Evolutionary conservation across 2,329 filamentous ascomycete species (phyloP).

Genomic region (Talaromyces islandicus): DNA sequence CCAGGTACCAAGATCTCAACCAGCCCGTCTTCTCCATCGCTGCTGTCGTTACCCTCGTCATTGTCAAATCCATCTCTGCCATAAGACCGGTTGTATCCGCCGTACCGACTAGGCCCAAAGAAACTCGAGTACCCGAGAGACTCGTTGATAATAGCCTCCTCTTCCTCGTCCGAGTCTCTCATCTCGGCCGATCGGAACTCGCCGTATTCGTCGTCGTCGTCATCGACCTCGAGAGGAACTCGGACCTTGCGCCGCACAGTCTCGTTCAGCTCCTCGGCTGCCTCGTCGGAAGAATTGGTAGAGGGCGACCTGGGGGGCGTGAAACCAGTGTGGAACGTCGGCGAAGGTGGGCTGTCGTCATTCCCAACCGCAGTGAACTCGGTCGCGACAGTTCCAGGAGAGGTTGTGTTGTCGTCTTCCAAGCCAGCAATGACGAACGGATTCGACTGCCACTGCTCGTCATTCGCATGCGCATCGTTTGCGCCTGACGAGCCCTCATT

Average conservation of each 20-base stretch:
- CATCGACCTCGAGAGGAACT: slow-evolving; percentile 55
- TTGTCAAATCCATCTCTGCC: slow-evolving; percentile 24
- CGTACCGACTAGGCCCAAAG: slow-evolving; percentile 40
- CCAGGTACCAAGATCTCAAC: slow-evolving; percentile 42
- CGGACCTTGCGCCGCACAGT: slow-evolving; percentile 37
- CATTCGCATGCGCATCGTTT: slow-evolving; percentile 9
- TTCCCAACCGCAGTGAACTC: slow-evolving; percentile 23
- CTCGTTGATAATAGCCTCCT: slow-evolving; percentile 53
- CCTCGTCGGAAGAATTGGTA: slow-evolving; percentile 37
- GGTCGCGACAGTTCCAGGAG: slow-evolving; percentile 24
- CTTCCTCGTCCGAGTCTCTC: slow-evolving; percentile 47
- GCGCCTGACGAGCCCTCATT: slow-evolving; percentile 2
- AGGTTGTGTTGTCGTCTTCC: slow-evolving; percentile 28
- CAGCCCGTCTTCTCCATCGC: slow-evolving; percentile 36
- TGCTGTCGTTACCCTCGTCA: slow-evolving; percentile 40
- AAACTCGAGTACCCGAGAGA: slow-evolving; percentile 66
- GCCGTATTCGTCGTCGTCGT: slow-evolving; percentile 44
- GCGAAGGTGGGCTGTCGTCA: slow-evolving; percentile 24
- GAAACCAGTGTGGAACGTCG: slow-evolving; percentile 32
- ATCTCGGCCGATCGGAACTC: slow-evolving; percentile 38
- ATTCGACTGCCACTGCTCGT: slow-evolving; percentile 29
- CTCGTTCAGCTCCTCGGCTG: slow-evolving; percentile 30
- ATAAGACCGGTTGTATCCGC: slow-evolving; percentile 37
- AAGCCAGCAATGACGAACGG: slow-evolving; percentile 33
- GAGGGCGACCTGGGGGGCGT: slow-evolving; percentile 35